Conservation (phyloP, 1,284 basidiomycete species). For the Wolfiporia cocos region DNA sequence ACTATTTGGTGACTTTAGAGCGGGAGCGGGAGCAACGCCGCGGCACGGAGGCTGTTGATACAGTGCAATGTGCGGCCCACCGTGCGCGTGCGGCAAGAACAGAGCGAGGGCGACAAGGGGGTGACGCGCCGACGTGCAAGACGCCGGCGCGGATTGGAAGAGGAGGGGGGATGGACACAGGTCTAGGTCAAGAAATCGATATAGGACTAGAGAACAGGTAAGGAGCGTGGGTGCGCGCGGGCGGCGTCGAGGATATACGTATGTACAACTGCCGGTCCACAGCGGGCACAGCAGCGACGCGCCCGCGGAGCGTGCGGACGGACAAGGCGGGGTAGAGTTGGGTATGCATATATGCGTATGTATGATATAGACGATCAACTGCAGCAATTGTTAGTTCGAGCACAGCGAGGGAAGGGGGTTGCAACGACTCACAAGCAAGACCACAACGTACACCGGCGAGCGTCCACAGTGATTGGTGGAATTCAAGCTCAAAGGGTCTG, state of each 20-base stretch:
- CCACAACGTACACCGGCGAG: slow-evolving; percentile 19
- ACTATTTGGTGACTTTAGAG: no score
- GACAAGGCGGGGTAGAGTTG: slow-evolving; percentile 10
- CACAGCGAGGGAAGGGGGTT: not conserved
- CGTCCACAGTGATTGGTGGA: slow-evolving; percentile 9
- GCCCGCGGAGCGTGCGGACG: slow-evolving; percentile 1
- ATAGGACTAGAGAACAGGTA: slow-evolving; percentile 5
- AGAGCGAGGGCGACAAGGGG: not conserved
- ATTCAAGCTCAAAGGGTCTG: not conserved
- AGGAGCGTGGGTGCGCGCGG: no score
- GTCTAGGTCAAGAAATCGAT: slow-evolving; percentile 6
- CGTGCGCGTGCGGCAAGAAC: no score
- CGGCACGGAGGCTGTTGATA: slow-evolving; percentile 1
- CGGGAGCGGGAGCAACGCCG: no score
- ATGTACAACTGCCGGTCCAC: slow-evolving; percentile 5
- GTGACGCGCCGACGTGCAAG: no score
- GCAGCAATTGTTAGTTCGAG: not conserved
- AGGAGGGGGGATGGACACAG: not conserved
- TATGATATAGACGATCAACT: slow-evolving; percentile 14
- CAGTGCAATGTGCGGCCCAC: not conserved
- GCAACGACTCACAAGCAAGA: slow-evolving; percentile 18
- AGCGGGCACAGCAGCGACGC: not conserved
- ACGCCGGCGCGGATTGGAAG: no score
- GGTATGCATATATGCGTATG: slow-evolving; percentile 16
- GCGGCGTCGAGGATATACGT: slow-evolving; percentile 3